Conservation (phyloP, 257 asterid species). For the Galeopsis tetrahit region DNA sequence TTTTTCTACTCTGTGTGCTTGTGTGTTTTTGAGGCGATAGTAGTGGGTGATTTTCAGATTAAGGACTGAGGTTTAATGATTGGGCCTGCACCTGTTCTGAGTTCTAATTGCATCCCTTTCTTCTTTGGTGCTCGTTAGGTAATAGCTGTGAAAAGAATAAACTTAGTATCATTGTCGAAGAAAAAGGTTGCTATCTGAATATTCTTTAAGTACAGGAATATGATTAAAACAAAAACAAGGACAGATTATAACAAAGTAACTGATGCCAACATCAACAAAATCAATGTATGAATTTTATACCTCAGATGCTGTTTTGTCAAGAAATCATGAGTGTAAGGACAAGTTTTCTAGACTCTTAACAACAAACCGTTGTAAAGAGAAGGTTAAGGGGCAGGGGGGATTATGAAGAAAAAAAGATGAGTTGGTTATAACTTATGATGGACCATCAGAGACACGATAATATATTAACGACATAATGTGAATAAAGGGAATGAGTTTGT, state of each 20-base stretch:
- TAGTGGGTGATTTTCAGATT: background rate
- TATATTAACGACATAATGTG: background rate
- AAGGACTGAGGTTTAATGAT: slow-evolving; percentile 19
- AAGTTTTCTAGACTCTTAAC: background rate
- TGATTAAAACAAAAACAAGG: background rate
- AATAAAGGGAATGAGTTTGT: background rate
- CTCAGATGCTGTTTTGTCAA: background rate
- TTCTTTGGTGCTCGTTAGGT: slow-evolving; percentile 68
- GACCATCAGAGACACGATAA: no score
- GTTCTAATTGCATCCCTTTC: slow-evolving; percentile 68
- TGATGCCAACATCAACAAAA: background rate
- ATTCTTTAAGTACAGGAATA: background rate
- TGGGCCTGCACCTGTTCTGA: slow-evolving; percentile 57
- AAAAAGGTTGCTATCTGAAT: slow-evolving; percentile 8
- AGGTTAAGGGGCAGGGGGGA: background rate
- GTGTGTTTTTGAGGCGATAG: background rate
- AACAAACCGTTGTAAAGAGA: background rate
- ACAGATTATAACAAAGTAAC: slow-evolving; percentile 18
- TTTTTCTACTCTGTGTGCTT: background rate
- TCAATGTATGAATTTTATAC: background rate
- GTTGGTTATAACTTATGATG: no score
- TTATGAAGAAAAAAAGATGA: background rate
- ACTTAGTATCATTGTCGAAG: background rate
- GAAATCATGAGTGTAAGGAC: background rate
- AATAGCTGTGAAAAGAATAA: slow-evolving; percentile 64